Percentiles rank a stretch among this genome's conserved stretches.
phyloP scores from a whole-genome alignment of 305 asterid genomes.

The Caryopteris hybrid region DNA sequence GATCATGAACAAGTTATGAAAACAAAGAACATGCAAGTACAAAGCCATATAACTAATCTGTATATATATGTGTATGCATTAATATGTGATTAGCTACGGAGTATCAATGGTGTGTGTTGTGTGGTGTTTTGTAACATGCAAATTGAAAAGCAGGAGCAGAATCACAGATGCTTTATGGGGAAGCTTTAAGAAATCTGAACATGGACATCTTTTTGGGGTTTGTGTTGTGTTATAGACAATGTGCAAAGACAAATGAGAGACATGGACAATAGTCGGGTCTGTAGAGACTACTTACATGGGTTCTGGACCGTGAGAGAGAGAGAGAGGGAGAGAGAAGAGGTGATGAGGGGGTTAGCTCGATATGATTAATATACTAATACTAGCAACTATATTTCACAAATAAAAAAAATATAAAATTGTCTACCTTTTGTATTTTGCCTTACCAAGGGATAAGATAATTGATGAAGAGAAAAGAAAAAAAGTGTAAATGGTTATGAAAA shows the following conservation, averaged over 20 bases:
- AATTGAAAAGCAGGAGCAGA: slow-evolving; percentile 19
- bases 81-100: slow-evolving; percentile 17
- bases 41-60: neutral
- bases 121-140: slow-evolving; percentile 49
- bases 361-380: neutral
- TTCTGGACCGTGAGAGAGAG: slow-evolving; percentile 6
- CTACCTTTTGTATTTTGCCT: neutral
- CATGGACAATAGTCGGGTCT: slow-evolving; percentile 20
- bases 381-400: neutral
- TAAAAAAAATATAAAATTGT: neutral
- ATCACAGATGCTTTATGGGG: slow-evolving; percentile 17
- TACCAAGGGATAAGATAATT: neutral
- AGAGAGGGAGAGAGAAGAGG: neutral
- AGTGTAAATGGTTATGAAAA: neutral
- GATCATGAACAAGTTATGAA: slow-evolving; percentile 28
- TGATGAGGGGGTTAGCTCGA: neutral
- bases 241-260: slow-evolving; percentile 20
- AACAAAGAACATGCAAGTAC: slow-evolving; percentile 38
- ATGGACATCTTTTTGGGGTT: slow-evolving; percentile 5
- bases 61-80: neutral
- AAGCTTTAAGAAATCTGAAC: slow-evolving; percentile 13
- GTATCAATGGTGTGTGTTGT: slow-evolving; percentile 21
- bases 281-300: slow-evolving; percentile 20
- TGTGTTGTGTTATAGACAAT: slow-evolving; percentile 26
- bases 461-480: neutral